A percentile compares a stretch with the other conserved stretches of the same genome.
These are phyloP conservation scores for Carallia pectinifolia DNA, from an alignment of 345 rosid genomes.

Conservation along the genomic window DNA sequence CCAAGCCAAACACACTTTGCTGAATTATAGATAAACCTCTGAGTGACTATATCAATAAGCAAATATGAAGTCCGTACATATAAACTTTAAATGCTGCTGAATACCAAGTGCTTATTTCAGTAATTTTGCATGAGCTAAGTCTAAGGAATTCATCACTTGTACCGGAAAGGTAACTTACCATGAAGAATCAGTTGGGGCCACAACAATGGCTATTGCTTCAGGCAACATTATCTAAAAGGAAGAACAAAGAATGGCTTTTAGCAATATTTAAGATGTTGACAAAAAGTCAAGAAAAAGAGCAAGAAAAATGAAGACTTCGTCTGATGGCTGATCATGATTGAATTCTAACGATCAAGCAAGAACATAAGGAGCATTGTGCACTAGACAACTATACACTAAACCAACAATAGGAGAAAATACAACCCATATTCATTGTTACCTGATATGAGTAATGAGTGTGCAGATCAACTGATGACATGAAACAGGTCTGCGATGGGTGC, in stretches of 20 bases:
- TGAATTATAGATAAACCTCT: not conserved
- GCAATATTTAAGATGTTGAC: constrained; percentile 2
- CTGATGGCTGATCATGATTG: not conserved
- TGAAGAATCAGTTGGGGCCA: constrained; percentile 92
- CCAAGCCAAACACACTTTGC: not conserved
- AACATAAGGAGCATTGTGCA: not conserved
- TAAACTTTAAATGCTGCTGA: too few relatives aligned
- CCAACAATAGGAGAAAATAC: constrained; percentile 1
- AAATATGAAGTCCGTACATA: too few relatives aligned
- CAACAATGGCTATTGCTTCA: constrained; percentile 88
- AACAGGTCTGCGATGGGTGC: constrained; percentile 95
- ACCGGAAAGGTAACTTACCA: constrained; percentile 38
- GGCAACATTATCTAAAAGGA: constrained; percentile 75
- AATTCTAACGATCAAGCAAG: not conserved
- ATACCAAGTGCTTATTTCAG: not conserved
- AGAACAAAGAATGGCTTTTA: not conserved
- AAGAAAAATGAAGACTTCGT: not conserved
- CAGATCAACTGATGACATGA: constrained; percentile 99
- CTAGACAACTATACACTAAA: not conserved
- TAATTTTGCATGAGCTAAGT: not conserved
- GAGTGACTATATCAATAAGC: not conserved
- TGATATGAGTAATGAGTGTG: constrained; percentile 98
- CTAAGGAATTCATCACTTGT: not conserved
- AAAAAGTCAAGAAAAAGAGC: not conserved
- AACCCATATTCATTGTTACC: constrained; percentile 37